These are phyloP conservation scores for Linnemannia hyalina DNA, from an alignment of 192 early-diverging fungal species.

Conservation along the genomic window DNA sequence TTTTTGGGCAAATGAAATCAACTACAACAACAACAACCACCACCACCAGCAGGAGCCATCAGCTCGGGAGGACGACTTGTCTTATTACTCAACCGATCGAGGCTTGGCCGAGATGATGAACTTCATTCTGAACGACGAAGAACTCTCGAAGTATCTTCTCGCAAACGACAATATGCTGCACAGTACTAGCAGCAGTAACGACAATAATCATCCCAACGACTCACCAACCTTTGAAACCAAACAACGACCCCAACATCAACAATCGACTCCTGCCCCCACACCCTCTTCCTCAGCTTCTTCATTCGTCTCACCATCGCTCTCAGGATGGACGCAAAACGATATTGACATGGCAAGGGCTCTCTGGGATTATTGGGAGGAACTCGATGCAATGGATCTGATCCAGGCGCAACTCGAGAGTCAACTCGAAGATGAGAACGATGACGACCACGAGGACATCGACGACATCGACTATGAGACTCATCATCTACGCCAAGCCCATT, in stretches of 20 bases:
- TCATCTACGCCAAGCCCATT: neutral
- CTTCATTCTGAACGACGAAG: neutral
- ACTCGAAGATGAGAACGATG: neutral
- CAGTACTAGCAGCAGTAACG: neutral
- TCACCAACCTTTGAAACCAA: neutral
- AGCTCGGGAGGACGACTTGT: neutral
- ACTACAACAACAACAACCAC: neutral
- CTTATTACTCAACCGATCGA: neutral
- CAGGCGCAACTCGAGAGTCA: conserved; percentile 15
- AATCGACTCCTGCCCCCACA: neutral
- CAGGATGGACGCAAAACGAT: conserved; percentile 11
- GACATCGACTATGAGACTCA: neutral
- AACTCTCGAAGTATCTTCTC: neutral
- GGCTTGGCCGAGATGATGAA: neutral
- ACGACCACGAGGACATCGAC: neutral
- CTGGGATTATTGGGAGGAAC: conserved; percentile 24
- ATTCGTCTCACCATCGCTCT: neutral
- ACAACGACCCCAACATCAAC: neutral
- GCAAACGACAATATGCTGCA: neutral
- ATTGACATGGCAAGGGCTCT: conserved; percentile 18
- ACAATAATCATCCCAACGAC: neutral
- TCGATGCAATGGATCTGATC: conserved; percentile 18
- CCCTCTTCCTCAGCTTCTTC: neutral
- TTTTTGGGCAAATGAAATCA: neutral
- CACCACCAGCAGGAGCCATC: neutral